Evolutionary conservation across 176 grass and related monocot species (phyloP), one percentile per base, ranked within the genome.

Genomic region (Pontederia crassipes): DNA sequence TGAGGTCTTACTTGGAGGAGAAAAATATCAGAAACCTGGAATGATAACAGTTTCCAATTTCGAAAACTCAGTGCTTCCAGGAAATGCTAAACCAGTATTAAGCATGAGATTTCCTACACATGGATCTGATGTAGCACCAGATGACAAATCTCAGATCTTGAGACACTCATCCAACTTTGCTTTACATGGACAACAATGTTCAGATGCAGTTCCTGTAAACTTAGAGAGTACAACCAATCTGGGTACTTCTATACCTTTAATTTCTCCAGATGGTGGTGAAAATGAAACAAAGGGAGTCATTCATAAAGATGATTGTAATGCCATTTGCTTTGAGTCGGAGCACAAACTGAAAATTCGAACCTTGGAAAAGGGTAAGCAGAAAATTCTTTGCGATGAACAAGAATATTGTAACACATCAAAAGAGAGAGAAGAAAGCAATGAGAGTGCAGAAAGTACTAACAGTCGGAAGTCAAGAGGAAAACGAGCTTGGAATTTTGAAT

Each of bases 351-450:
- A 48, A 20, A 15, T 9, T 52, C 20, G 69, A 76, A 78, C 40
- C 45, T 60, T 77, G 57, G 74, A 66, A 50, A 96, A 90, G 28
- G 83, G 83, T 48, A 96, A 96, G 79, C 78, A 90, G 75, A 96
- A 96, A 70, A 29, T 88, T 61, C 18, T 78, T 18, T 61, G 74
- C 35, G 65, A 79, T 69, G 49, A 79, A 2, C 73, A 62, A 29
- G 76, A 88, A 35, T 69, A 28, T 66, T 75, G 70, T 55, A 68
- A 58, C 62, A 70, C 58, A 46, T 72, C 66, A 64, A 78, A 78
- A 56, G 73, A 78, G 55, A 72, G 73, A 67, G 78, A 82, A 73
- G 75, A 85, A 57, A 89, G 80, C 76, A 89, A 75, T 78, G 92
- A 91, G 60, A 97, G 84, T 77, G 78, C 82, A 62, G 81, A 97